Base-by-base conservation (phyloP, 1,284 basidiomycete genomes). In the Pholiota adiposa region DNA sequence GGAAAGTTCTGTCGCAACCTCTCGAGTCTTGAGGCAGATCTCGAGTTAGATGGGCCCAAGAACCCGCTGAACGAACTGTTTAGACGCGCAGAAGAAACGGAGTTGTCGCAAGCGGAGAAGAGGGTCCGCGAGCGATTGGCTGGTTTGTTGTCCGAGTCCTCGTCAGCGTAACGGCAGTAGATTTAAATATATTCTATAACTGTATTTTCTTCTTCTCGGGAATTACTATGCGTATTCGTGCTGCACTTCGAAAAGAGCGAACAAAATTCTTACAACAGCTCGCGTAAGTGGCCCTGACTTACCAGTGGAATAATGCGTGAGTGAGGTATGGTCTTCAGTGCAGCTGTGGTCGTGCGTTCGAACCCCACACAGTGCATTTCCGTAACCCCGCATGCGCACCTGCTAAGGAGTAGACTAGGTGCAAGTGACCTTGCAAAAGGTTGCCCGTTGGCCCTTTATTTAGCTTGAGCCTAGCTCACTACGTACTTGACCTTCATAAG, bases 1-100 rank as follows among this genome's bases (percentile, higher is more conserved):
- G 85, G 86, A 31, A 84, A 84, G 63, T 88, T 88, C 72, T 81
- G 81, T 63, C 67, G 73, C 51, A 79, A 84, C 55, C 86, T 88
- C 66, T 82, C 78, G 57, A 75, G 76, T 65, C 83, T 87, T 52
- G 84, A 86, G 64, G 78, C 72, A 0, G 83, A 82, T 52, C 73
- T 88, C n/a, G 86, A 88, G 69, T 82, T 83, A 67, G 81, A 86
- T 51, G 84, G 83, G 1, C 69, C 73, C 21, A 78, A 72, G 14
- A 88, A 88, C 68, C 85, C 86, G 18, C 67, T 88, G 64, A 82
- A 84, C 61, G 71, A 78, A 56, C 67, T 87, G 33, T 87, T 87
- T 70, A 77, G 72, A 50, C 79, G 73, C 62, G 75, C 80, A 0
- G 83, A 83, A 59, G 79, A 79, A 58, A 79, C 73, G 41, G 84